These are phyloP conservation scores for Penicillium psychrosexuale DNA, from an alignment of 2,329 filamentous ascomycete genomes.

Conservation along the genomic window DNA sequence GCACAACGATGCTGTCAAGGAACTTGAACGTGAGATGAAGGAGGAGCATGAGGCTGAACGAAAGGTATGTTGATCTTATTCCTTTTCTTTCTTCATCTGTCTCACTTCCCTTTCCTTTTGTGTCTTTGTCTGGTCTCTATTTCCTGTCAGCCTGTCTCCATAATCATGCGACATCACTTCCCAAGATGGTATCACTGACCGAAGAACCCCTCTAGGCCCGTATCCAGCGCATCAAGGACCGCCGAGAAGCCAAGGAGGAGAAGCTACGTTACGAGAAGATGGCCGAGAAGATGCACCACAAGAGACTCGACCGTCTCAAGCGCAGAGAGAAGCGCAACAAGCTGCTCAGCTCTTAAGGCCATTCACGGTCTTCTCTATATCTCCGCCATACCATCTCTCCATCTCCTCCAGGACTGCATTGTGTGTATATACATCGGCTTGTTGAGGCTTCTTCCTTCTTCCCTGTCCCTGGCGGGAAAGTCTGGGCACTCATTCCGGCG, in stretches of 20 bases:
- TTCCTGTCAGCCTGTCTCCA: neutral
- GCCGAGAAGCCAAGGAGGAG: conserved; percentile 84
- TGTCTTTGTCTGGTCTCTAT: neutral
- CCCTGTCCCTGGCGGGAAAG: conserved; percentile 1
- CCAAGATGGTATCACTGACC: conserved; percentile 6
- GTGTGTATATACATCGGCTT: conserved; percentile 1
- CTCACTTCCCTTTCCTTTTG: neutral
- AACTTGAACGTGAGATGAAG: conserved; percentile 92
- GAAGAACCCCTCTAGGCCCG: conserved; percentile 55
- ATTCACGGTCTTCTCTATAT: conserved; percentile 6
- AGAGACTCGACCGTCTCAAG: conserved; percentile 88
- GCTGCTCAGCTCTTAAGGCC: conserved; percentile 43
- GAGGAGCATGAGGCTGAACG: conserved; percentile 89
- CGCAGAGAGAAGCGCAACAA: conserved; percentile 87
- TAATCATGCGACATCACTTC: neutral
- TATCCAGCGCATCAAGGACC: conserved; percentile 78
- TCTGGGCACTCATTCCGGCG: conserved; percentile 3
- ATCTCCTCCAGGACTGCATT: conserved; percentile 1
- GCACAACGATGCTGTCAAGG: conserved; percentile 73
- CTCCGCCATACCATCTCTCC: conserved; percentile 1
- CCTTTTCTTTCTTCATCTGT: neutral
- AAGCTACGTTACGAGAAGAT: conserved; percentile 89
- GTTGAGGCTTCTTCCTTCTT: neutral
- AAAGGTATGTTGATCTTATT: conserved; percentile 56
- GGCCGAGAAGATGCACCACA: conserved; percentile 97